Evolutionary conservation across 179 eudicot species (phyloP).

Genomic region (Silene coronaria): DNA sequence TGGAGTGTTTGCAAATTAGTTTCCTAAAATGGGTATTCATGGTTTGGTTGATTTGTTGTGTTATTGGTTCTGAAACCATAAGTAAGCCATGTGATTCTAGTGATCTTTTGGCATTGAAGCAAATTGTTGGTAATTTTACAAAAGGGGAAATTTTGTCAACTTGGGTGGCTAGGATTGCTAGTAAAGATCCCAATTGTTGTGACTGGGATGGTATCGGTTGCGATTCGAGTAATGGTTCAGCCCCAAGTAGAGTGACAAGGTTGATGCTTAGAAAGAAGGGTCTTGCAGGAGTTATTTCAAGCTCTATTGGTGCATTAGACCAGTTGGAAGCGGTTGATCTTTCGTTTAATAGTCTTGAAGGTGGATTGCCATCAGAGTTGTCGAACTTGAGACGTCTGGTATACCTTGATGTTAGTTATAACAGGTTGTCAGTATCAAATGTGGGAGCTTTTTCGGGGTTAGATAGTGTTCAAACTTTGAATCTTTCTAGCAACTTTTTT

Average conservation of each 20-base stretch:
- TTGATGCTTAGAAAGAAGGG: slow-evolving; percentile 46
- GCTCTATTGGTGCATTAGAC: slow-evolving; percentile 45
- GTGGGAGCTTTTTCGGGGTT: slow-evolving; percentile 37
- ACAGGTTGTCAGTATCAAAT: slow-evolving; percentile 45
- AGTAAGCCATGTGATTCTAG: slow-evolving; percentile 49
- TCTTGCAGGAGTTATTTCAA: slow-evolving; percentile 52
- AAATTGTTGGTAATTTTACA: slow-evolving; percentile 61
- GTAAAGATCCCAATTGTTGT: slow-evolving; percentile 47
- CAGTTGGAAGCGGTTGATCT: slow-evolving; percentile 59
- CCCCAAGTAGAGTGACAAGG: slow-evolving; percentile 38
- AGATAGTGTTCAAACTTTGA: slow-evolving; percentile 35
- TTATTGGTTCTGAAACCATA: slow-evolving; percentile 33
- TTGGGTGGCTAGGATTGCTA: slow-evolving; percentile 41
- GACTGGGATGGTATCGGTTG: slow-evolving; percentile 75
- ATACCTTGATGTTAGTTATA: slow-evolving; percentile 66
- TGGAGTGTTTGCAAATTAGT: slow-evolving; percentile 30
- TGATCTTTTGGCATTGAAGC: slow-evolving; percentile 58
- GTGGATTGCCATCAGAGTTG: slow-evolving; percentile 45
- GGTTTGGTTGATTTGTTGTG: slow-evolving; percentile 38
- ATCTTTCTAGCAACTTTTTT: slow-evolving; percentile 61
- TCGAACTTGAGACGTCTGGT: slow-evolving; percentile 49
- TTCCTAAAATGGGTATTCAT: slow-evolving; percentile 42
- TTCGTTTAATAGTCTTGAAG: slow-evolving; percentile 58
- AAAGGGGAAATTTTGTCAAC: slow-evolving; percentile 39
- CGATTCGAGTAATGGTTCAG: slow-evolving; percentile 31